Percentiles rank a stretch among this genome's conserved stretches.
Conservation (phyloP, 2,329 filamentous ascomycete species). For the Sarocladiaceae sp. region DNA sequence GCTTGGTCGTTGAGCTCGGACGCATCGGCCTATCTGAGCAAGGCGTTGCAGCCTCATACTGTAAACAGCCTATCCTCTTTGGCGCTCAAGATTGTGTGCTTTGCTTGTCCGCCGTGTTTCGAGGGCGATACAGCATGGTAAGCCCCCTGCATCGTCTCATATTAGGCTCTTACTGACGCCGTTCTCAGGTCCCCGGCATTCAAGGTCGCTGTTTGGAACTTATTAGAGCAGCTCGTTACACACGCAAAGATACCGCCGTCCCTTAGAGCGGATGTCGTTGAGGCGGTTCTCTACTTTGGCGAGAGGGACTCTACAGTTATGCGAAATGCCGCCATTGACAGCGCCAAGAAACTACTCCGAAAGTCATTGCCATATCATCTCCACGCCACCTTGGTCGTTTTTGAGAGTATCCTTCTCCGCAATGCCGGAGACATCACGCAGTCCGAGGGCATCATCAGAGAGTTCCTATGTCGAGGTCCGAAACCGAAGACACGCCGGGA, state of each 20-base stretch:
- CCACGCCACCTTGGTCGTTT: conserved; percentile 25
- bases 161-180: neutral
- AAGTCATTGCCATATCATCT: conserved; percentile 27
- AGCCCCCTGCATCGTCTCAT: too few species aligned
- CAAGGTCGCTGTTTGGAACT: conserved; percentile 22
- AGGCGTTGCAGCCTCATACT: conserved; percentile 13
- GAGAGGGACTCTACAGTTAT: conserved; percentile 25
- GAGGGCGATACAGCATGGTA: conserved; percentile 28
- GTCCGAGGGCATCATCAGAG: conserved; percentile 20
- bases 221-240: conserved; percentile 18
- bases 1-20: conserved; percentile 18
- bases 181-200: conserved; percentile 18
- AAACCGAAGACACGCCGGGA: conserved; percentile 18
- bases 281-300: conserved; percentile 25
- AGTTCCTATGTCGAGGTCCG: conserved; percentile 18
- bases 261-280: conserved; percentile 18
- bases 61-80: conserved; percentile 16
- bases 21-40: neutral
- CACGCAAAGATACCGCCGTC: conserved; percentile 14
- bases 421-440: conserved; percentile 21
- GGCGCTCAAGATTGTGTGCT: conserved; percentile 22
- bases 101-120: conserved; percentile 25
- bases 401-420: conserved; percentile 26
- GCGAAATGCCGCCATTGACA: conserved; percentile 19
- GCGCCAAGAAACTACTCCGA: conserved; percentile 19